Percentiles rank a stretch among this genome's conserved stretches.
phyloP scores from a whole-genome alignment of 768 basidiomycete genomes.

The Boletus edulis region DNA sequence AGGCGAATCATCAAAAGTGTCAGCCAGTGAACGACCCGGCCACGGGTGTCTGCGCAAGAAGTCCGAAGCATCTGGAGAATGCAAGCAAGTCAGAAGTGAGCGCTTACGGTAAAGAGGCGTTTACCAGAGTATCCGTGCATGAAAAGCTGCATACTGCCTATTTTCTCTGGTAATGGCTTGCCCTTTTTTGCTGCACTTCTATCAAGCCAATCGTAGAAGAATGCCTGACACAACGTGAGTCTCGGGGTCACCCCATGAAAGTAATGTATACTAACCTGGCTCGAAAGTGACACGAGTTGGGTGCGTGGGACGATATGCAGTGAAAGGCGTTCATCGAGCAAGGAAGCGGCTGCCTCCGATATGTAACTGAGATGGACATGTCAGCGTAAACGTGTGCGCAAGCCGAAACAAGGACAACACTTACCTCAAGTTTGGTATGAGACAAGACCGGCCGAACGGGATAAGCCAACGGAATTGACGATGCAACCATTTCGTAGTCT shows the following conservation, averaged over 20 bases:
- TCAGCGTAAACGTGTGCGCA: background rate
- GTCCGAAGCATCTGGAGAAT: conserved; percentile 72
- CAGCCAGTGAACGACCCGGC: conserved; percentile 80
- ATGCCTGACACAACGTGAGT: conserved; percentile 49
- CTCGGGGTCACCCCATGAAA: background rate
- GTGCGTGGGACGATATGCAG: conserved; percentile 85
- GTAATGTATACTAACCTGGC: conserved; percentile 42
- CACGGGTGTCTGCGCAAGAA: conserved; percentile 85
- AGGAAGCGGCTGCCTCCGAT: conserved; percentile 84
- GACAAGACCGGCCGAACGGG: conserved; percentile 84
- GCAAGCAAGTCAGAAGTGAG: background rate
- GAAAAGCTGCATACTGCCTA: conserved; percentile 90
- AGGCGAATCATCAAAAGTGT: conserved; percentile 83
- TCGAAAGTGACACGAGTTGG: conserved; percentile 78
- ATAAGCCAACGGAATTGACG: conserved; percentile 87
- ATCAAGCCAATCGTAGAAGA: conserved; percentile 93
- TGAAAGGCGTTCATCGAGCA: conserved; percentile 71
- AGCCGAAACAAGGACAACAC: background rate
- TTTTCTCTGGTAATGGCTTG: conserved; percentile 80
- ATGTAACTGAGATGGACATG: conserved; percentile 59
- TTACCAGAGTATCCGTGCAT: conserved; percentile 77
- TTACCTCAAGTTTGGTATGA: conserved; percentile 86
- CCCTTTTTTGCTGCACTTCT: conserved; percentile 79
- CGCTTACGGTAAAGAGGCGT: background rate
- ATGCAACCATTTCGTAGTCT: conserved; percentile 91